Base-by-base conservation (phyloP, 176 grass and related monocot genomes). In the Echinochloa phyllopogon region DNA sequence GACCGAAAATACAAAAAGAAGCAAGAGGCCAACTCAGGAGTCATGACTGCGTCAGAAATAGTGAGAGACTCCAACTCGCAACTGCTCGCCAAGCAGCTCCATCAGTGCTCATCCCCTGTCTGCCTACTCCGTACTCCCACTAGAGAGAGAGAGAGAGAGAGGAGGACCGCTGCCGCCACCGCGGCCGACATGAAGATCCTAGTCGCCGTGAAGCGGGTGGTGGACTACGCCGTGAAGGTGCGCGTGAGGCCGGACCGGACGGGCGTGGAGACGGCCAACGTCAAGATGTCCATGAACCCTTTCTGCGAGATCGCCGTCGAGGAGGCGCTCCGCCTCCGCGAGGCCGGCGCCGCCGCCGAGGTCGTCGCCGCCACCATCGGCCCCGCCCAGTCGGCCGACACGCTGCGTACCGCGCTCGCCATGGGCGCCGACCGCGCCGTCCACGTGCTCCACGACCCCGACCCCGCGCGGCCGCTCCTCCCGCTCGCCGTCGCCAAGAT, bases 271-370 rank as follows among this genome's bases (percentile, higher is more conserved):
- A 98, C 91, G 47, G 58, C 69, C 42, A 92, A 82, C 75, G 89
- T 90, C 29, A 98, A 98, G 87, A 98, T 98, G 95, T 95, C 95
- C 39, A 98, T 98, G 95, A 98, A 98, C 85, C 95, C 95, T 16
- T 98, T 98, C 81, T 95, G 93, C 85, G 96, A 98, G 87, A 98
- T 98, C 78, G 93, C 96, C 33, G 79, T 95, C 14, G 96, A 98
- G 74, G 93, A 98, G 70, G 96, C 96, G 16, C 83, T 98, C 10
- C 91, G 89, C 48, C 81, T 98, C 59, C 82, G 95, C 21, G 93
- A 95, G 74, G 86, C 91, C 8, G 93, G 95, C 65, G 82, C 75
- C 49, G 91, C 91, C 6, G 1, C 74, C 12, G 93, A 98, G 87
- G 91, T 95, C 82, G 57, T 98, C 59, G 96, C 93, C 15, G 96